Evolutionary conservation across 768 basidiomycete genomes (phyloP).

Genomic region (Roridomyces roridus): DNA sequence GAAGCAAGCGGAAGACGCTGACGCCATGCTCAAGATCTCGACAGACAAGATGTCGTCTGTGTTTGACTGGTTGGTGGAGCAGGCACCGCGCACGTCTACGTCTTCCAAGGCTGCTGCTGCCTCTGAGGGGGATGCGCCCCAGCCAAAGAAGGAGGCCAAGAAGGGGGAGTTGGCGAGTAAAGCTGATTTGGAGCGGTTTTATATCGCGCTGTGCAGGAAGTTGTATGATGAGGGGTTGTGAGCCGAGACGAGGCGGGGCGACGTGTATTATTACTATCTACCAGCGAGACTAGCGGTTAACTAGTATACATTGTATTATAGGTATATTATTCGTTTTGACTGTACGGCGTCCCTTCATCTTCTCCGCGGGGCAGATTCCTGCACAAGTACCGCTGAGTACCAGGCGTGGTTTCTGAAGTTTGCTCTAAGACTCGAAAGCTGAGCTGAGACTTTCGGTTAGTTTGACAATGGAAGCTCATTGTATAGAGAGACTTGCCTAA

Average conservation of each 20-base stretch:
- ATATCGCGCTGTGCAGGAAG: conserved; percentile 86
- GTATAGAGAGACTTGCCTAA: too few relatives aligned
- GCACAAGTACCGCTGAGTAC: too few relatives aligned
- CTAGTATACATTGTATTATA: not conserved
- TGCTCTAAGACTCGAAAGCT: too few relatives aligned
- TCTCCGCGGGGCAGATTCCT: too few relatives aligned
- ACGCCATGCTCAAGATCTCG: conserved; percentile 67
- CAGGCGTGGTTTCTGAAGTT: too few relatives aligned
- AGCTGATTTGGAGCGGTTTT: conserved; percentile 87
- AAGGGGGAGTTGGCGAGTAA: conserved; percentile 58
- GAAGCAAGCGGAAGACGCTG: conserved; percentile 34
- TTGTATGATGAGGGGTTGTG: conserved; percentile 92
- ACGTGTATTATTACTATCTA: not conserved
- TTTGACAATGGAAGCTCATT: too few relatives aligned
- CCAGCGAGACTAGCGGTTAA: conserved; percentile 8
- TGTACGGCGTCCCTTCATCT: too few relatives aligned
- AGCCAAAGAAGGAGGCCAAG: conserved; percentile 29
- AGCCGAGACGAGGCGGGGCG: conserved; percentile 18
- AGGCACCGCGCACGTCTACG: conserved; percentile 55
- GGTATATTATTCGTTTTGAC: too few relatives aligned
- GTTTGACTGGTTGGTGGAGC: conserved; percentile 82
- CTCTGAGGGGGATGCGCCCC: conserved; percentile 20
- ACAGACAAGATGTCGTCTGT: conserved; percentile 77
- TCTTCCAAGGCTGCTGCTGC: conserved; percentile 18
- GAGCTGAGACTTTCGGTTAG: too few relatives aligned